Percentiles rank a stretch among this genome's conserved stretches.
Conservation (phyloP, 305 asterid species). For the Stenogyne calaminthoides region DNA sequence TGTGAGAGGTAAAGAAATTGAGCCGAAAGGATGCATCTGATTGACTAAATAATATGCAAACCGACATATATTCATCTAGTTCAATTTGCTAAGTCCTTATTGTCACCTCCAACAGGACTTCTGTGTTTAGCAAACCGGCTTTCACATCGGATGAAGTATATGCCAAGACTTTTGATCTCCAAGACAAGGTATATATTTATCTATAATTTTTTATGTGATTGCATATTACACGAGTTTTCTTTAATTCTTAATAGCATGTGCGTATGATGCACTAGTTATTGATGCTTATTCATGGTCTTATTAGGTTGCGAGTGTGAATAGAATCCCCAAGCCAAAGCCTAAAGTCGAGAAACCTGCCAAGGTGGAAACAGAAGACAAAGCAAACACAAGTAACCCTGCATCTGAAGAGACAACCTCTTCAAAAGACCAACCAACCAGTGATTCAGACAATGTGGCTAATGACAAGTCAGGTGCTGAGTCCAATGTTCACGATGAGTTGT, state of each 20-base stretch:
- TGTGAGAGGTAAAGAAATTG: neutral
- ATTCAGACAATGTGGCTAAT: conserved; percentile 38
- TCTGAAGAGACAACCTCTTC: conserved; percentile 56
- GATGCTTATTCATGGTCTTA: conserved; percentile 14
- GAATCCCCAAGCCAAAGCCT: conserved; percentile 95
- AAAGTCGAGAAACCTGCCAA: conserved; percentile 75
- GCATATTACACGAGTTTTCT: neutral
- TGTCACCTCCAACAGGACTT: conserved; percentile 55
- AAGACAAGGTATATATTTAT: conserved; percentile 66
- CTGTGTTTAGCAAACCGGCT: conserved; percentile 63
- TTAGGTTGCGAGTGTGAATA: conserved; percentile 73
- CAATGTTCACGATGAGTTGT: conserved; percentile 71
- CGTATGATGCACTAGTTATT: neutral
- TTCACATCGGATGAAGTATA: conserved; percentile 89
- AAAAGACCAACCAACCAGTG: conserved; percentile 41
- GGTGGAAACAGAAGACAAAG: conserved; percentile 59
- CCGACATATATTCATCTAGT: neutral
- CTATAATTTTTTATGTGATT: neutral
- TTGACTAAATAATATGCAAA: neutral
- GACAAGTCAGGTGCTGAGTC: conserved; percentile 45
- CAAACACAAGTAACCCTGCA: conserved; percentile 40
- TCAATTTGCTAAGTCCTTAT: conserved; percentile 16
- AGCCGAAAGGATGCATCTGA: neutral
- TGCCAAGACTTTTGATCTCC: conserved; percentile 70
- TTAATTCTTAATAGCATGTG: no score